Percentiles rank a stretch among this genome's conserved stretches.
These are phyloP conservation scores for Solanum habrochaites DNA, from an alignment of 257 asterid species.

Conservation along the genomic window DNA sequence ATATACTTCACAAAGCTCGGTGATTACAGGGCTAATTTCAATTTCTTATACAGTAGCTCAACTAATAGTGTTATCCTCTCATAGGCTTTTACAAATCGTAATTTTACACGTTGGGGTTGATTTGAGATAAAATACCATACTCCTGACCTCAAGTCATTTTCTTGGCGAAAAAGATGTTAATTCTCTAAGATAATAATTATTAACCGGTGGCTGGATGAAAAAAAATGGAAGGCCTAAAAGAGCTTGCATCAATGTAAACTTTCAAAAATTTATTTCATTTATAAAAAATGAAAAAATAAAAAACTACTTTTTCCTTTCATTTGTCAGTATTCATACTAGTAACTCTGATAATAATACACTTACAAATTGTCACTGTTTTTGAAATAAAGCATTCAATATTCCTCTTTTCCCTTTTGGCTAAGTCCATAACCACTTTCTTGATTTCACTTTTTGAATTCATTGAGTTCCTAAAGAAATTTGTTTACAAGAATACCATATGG, in stretches of 20 bases:
- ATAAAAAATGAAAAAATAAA: background rate
- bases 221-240: background rate
- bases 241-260: background rate
- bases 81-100: background rate
- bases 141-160: background rate
- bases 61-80: no score
- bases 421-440: background rate
- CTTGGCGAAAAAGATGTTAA: fast-evolving
- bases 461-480: background rate
- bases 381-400: background rate
- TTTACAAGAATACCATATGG: background rate
- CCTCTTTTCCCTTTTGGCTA: background rate
- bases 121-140: background rate
- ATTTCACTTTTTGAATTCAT: background rate
- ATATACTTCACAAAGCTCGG: no score
- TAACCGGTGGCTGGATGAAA: fast-evolving
- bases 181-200: background rate
- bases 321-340: background rate
- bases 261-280: background rate
- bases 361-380: background rate
- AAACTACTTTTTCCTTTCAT: background rate
- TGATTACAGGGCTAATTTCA: background rate
- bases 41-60: background rate
- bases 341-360: background rate
- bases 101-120: background rate